Evolutionary conservation across 768 basidiomycete genomes (phyloP).

Genomic region (Tricholoma sp.): DNA sequence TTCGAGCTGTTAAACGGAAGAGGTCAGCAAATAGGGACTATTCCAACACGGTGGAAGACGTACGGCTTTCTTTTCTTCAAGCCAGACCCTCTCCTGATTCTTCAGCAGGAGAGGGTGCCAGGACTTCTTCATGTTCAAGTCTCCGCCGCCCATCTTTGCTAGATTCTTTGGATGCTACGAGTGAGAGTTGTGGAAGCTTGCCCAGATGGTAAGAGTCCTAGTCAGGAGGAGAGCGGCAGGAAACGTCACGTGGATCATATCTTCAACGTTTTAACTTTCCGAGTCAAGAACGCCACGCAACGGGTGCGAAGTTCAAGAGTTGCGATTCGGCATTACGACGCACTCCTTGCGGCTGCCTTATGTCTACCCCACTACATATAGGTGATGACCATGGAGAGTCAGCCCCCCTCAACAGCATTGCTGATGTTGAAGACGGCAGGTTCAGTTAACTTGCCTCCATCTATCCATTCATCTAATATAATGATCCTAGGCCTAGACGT

Average conservation of each 20-base stretch:
- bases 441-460: constrained; percentile 4
- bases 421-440: constrained; percentile 17
- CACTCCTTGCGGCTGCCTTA: background rate
- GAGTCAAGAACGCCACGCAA: too few relatives aligned
- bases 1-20: constrained; percentile 60
- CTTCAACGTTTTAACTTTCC: too few relatives aligned
- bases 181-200: background rate
- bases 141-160: constrained; percentile 94
- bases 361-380: constrained; percentile 8
- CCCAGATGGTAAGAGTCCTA: background rate
- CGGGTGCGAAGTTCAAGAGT: too few relatives aligned
- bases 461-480: constrained; percentile 10
- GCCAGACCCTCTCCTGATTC: constrained; percentile 99
- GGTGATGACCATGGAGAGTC: constrained; percentile 23
- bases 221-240: too few relatives aligned
- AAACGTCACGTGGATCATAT: background rate
- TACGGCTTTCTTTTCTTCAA: constrained; percentile 95
- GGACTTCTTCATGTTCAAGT: constrained; percentile 99
- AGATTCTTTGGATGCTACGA: constrained; percentile 11
- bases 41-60: constrained; percentile 23
- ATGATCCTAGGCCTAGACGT: constrained; percentile 51
- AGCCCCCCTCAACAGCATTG: constrained; percentile 30
- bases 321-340: too few relatives aligned
- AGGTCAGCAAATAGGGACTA: constrained; percentile 10
- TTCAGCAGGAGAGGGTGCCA: constrained; percentile 98